Conservation (phyloP, 2,329 filamentous ascomycete genomes). For the Didymella pinodella region DNA sequence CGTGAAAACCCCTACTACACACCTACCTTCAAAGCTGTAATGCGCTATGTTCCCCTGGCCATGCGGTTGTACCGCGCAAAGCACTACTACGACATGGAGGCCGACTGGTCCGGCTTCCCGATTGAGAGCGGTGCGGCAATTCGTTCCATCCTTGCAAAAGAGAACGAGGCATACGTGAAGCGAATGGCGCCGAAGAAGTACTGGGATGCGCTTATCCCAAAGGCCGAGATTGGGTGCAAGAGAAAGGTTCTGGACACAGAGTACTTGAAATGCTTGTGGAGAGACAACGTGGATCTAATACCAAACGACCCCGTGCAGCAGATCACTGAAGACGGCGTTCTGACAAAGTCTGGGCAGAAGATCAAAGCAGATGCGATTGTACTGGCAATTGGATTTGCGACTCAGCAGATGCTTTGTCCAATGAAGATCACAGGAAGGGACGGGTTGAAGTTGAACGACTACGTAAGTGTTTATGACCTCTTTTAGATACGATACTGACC, state of each 20-base stretch:
- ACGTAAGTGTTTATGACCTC: constrained; percentile 34
- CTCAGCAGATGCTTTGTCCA: constrained; percentile 57
- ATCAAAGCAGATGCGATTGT: constrained; percentile 58
- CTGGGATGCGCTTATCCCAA: constrained; percentile 55
- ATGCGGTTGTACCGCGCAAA: constrained; percentile 56
- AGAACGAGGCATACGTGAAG: constrained; percentile 55
- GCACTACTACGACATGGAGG: constrained; percentile 56
- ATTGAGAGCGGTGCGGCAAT: constrained; percentile 50
- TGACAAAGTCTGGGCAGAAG: constrained; percentile 50
- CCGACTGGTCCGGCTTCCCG: constrained; percentile 54
- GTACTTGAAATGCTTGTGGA: constrained; percentile 56
- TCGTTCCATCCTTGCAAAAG: constrained; percentile 48
- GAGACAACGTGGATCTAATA: constrained; percentile 55
- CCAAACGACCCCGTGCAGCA: constrained; percentile 52
- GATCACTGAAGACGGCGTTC: constrained; percentile 51
- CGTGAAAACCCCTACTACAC: constrained; percentile 56
- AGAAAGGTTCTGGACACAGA: constrained; percentile 58
- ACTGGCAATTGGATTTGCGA: constrained; percentile 60
- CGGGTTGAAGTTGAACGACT: constrained; percentile 51
- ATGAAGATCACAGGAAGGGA: constrained; percentile 57
- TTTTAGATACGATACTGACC: constrained; percentile 5
- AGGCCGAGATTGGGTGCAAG: constrained; percentile 59
- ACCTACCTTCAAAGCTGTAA: constrained; percentile 52
- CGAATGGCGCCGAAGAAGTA: constrained; percentile 55
- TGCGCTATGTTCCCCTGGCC: constrained; percentile 56